A percentile compares a stretch with the other conserved stretches of the same genome.
These are phyloP conservation scores for Fraxinus xanthoxyloides DNA, from an alignment of 305 asterid genomes.

Conservation along the genomic window DNA sequence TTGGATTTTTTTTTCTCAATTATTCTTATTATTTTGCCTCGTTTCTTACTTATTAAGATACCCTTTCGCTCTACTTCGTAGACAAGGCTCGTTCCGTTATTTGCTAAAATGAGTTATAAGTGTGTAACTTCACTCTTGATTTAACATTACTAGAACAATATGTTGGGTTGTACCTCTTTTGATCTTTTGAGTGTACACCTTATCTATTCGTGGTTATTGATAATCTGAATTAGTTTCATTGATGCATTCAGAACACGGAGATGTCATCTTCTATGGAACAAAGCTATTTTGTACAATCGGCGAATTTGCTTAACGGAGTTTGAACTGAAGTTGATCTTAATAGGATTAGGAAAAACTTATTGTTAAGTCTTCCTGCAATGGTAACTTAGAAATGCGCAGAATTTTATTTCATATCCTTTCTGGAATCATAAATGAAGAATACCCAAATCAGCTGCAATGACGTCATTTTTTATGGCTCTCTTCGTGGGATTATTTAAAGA, in stretches of 20 bases:
- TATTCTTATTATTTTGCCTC: background rate
- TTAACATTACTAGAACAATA: background rate
- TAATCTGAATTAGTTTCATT: background rate
- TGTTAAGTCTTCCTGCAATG: background rate
- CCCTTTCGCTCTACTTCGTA: background rate
- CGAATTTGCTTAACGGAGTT: conserved; percentile 1
- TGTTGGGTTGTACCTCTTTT: background rate
- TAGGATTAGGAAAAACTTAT: background rate
- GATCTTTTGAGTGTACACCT: background rate
- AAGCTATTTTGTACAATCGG: conserved; percentile 4
- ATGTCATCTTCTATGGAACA: background rate
- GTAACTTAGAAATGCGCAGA: background rate
- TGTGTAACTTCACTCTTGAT: background rate
- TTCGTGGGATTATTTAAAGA: background rate
- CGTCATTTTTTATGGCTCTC: background rate
- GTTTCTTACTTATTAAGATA: background rate
- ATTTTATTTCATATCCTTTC: background rate
- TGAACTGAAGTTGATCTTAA: background rate
- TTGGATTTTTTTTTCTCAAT: background rate
- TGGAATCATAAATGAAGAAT: conserved; percentile 4
- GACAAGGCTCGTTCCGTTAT: background rate
- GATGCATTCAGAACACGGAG: conserved; percentile 14
- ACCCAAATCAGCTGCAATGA: conserved; percentile 9
- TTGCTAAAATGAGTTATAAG: background rate
- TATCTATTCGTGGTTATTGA: conserved; percentile 1